Percentiles rank a stretch among this genome's conserved stretches.
These are phyloP conservation scores for Cadophora sp. DNA, from an alignment of 2,329 filamentous ascomycete species.

Conservation along the genomic window DNA sequence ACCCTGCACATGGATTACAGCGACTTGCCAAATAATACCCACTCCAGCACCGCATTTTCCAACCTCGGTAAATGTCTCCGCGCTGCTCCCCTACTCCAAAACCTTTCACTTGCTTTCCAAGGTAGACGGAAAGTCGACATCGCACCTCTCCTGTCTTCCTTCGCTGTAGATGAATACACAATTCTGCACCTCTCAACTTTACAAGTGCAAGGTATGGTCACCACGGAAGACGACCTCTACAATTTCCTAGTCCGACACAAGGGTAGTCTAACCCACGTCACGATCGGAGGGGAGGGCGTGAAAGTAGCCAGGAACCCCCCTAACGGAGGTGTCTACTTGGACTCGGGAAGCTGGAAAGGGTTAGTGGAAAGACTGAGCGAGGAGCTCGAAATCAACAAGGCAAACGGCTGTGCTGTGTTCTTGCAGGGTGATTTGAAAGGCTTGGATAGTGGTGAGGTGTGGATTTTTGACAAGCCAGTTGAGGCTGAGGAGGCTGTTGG, in stretches of 20 bases:
- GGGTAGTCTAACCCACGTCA: conserved; percentile 49
- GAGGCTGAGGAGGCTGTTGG: conserved; percentile 1
- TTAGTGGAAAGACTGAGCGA: conserved; percentile 52
- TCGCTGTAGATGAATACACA: conserved; percentile 44
- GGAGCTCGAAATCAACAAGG: conserved; percentile 49
- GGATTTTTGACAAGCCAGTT: conserved; percentile 22
- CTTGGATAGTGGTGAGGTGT: conserved; percentile 31
- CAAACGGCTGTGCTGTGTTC: conserved; percentile 42
- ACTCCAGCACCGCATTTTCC: conserved; percentile 29
- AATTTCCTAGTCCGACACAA: conserved; percentile 52
- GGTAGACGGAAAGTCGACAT: conserved; percentile 35
- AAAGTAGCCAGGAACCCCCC: conserved; percentile 49
- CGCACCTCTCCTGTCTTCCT: conserved; percentile 26
- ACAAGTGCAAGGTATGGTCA: conserved; percentile 51
- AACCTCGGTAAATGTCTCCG: conserved; percentile 33
- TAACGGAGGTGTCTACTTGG: conserved; percentile 54
- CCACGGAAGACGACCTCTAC: conserved; percentile 53
- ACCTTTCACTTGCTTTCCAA: conserved; percentile 32
- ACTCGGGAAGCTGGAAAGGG: conserved; percentile 52
- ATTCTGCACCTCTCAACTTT: not conserved
- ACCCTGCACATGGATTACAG: conserved; percentile 36
- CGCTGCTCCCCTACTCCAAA: conserved; percentile 28
- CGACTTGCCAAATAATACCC: conserved; percentile 32
- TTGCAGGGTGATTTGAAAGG: conserved; percentile 51
- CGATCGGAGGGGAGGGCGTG: conserved; percentile 54